These are phyloP conservation scores for Phytopythium delawarense DNA, from an alignment of 352 stramenopile species.

Conservation along the genomic window DNA sequence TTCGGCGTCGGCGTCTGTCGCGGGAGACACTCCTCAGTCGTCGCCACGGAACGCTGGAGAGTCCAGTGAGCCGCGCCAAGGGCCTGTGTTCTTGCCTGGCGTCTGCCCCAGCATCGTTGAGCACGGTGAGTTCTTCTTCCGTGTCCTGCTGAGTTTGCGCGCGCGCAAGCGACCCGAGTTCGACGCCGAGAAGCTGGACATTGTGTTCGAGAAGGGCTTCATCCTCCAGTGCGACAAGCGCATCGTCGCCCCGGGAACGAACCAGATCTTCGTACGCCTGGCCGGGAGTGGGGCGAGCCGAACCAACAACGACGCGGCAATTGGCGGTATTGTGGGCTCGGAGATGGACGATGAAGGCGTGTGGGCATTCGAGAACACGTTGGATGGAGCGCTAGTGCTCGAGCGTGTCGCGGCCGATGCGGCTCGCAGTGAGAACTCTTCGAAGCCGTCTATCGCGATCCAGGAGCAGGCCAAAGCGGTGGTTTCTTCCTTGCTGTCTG, in stretches of 20 bases:
- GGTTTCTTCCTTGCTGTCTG: constrained; percentile 55
- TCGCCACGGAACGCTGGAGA: constrained; percentile 1
- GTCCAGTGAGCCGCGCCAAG: constrained; percentile 1
- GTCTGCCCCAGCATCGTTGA: constrained; percentile 59
- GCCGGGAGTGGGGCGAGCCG: constrained; percentile 10
- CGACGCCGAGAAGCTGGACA: constrained; percentile 44
- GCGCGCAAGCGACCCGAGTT: constrained; percentile 43
- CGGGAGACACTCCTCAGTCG: constrained; percentile 11
- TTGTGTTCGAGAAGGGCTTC: constrained; percentile 46
- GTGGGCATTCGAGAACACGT: constrained; percentile 68
- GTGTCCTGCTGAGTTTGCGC: constrained; percentile 44
- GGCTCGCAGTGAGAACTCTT: constrained; percentile 17
- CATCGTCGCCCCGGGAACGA: constrained; percentile 50
- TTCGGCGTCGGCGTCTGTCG: constrained; percentile 5
- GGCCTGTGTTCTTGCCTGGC: constrained; percentile 50
- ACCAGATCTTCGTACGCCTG: constrained; percentile 64
- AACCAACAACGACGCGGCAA: constrained; percentile 5
- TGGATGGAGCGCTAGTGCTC: constrained; percentile 49
- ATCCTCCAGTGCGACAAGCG: constrained; percentile 51
- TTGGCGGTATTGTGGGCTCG: constrained; percentile 4
- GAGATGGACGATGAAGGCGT: constrained; percentile 32
- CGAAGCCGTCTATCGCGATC: constrained; percentile 23
- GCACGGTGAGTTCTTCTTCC: constrained; percentile 59
- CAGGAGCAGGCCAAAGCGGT: constrained; percentile 73
- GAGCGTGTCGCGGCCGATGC: constrained; percentile 52